Conservation (phyloP, 257 asterid species). For the Solanum chilense region DNA sequence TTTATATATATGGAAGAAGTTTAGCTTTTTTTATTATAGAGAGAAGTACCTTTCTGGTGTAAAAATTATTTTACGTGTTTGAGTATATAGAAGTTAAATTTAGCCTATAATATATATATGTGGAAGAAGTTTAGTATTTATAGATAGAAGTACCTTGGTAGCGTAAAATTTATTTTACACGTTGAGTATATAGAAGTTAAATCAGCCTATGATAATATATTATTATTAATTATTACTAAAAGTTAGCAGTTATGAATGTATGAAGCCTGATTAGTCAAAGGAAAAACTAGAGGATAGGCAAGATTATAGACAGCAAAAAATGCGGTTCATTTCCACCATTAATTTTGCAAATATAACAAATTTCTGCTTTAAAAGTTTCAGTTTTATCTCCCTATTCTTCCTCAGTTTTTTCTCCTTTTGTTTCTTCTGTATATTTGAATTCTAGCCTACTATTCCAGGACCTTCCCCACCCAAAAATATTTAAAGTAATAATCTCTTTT, state of each 20-base stretch:
- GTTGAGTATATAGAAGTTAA: not conserved
- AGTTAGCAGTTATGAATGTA: not conserved
- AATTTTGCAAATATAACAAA: not conserved
- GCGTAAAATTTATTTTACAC: too few species aligned
- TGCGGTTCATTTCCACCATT: not conserved
- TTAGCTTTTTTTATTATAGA: too few species aligned
- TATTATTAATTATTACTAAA: not conserved
- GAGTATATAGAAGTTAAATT: too few species aligned
- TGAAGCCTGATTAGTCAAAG: not conserved
- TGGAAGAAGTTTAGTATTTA: not conserved
- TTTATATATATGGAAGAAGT: too few species aligned
- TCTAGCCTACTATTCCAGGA: not conserved
- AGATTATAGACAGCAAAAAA: not conserved
- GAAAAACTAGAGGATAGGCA: slow-evolving; percentile 3
- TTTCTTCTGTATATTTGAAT: not conserved
- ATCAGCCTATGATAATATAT: not conserved
- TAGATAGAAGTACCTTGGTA: too few species aligned
- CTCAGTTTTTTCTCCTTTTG: not conserved
- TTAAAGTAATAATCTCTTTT: not conserved
- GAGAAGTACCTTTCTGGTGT: too few species aligned
- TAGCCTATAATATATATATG: too few species aligned
- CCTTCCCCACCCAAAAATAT: not conserved
- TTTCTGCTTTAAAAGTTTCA: not conserved
- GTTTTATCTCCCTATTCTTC: not conserved
- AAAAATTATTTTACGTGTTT: too few species aligned